phyloP scores from a whole-genome alignment of 2,329 filamentous ascomycete genomes.

The Elsinoe batatas region DNA sequence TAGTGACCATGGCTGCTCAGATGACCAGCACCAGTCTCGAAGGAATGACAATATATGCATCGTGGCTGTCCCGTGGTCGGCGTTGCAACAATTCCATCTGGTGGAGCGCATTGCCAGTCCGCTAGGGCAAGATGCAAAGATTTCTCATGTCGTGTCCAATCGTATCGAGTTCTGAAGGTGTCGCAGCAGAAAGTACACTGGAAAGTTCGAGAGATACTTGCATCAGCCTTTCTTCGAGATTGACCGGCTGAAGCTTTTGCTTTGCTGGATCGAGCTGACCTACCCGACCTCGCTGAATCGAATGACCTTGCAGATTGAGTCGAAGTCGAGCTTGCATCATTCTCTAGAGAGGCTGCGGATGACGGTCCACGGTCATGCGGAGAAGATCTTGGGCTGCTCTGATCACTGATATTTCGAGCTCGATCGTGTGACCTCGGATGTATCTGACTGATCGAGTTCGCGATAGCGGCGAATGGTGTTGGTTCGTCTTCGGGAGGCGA shows the following conservation, averaged over 20 bases:
- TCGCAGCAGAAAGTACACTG: constrained; percentile 52
- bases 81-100: constrained; percentile 46
- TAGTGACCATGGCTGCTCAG: constrained; percentile 50
- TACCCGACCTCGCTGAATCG: constrained; percentile 38
- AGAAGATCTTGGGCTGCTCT: constrained; percentile 19
- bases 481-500: constrained; percentile 62
- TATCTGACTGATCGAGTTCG: constrained; percentile 42
- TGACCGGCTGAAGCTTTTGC: constrained; percentile 24
- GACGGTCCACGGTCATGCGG: constrained; percentile 43
- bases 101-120: constrained; percentile 52
- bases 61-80: constrained; percentile 43
- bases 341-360: constrained; percentile 46
- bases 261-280: constrained; percentile 46
- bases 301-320: constrained; percentile 42
- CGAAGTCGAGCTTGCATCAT: constrained; percentile 24
- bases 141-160: constrained; percentile 56
- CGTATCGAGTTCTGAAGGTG: constrained; percentile 47
- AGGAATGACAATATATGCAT: constrained; percentile 50
- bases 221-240: constrained; percentile 23
- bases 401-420: not conserved
- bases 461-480: constrained; percentile 53
- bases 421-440: constrained; percentile 29
- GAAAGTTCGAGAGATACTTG: constrained; percentile 38
- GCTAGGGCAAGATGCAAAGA: constrained; percentile 55
- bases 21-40: constrained; percentile 46